These are phyloP conservation scores for Coccinonectria pachysandricola DNA, from an alignment of 2,329 filamentous ascomycete species.

Conservation along the genomic window DNA sequence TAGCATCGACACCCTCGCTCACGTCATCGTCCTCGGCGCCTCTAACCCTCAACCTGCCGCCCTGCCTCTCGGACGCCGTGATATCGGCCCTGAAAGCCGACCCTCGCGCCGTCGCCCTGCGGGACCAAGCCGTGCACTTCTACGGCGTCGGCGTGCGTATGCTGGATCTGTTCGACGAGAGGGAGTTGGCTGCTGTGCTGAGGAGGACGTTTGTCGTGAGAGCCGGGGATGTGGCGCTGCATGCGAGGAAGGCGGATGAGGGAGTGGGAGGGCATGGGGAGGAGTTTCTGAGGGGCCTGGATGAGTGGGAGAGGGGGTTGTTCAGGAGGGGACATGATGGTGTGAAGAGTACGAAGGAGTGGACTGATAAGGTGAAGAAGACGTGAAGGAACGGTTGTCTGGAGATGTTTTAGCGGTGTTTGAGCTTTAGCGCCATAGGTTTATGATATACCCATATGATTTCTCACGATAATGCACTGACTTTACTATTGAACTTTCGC, in stretches of 20 bases:
- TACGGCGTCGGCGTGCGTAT: constrained; percentile 79
- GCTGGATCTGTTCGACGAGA: constrained; percentile 81
- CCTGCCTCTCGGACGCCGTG: constrained; percentile 66
- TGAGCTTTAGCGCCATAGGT: no score
- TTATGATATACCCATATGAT: constrained; percentile 13
- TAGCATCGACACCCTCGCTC: constrained; percentile 43
- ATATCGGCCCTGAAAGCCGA: constrained; percentile 87
- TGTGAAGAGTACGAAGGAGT: constrained; percentile 57
- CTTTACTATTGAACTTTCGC: no score
- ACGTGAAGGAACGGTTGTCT: constrained; percentile 12
- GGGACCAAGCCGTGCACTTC: constrained; percentile 76
- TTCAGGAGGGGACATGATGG: constrained; percentile 69
- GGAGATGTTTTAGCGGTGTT: no score
- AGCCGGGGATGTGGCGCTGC: constrained; percentile 74
- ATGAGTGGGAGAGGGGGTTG: constrained; percentile 76
- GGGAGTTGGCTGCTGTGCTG: constrained; percentile 63
- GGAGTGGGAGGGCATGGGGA: constrained; percentile 47
- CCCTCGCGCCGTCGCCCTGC: constrained; percentile 71
- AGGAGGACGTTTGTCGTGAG: constrained; percentile 71
- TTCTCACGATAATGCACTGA: no score
- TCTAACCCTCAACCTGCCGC: constrained; percentile 71
- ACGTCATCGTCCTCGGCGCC: constrained; percentile 52
- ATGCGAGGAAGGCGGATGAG: constrained; percentile 75
- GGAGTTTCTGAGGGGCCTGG: constrained; percentile 79
- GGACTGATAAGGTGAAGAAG: constrained; percentile 50